A percentile compares a stretch with the other conserved stretches of the same genome.
Evolutionary conservation across 2,329 filamentous ascomycete species (phyloP).

Genomic region (Fusarium sp.): DNA sequence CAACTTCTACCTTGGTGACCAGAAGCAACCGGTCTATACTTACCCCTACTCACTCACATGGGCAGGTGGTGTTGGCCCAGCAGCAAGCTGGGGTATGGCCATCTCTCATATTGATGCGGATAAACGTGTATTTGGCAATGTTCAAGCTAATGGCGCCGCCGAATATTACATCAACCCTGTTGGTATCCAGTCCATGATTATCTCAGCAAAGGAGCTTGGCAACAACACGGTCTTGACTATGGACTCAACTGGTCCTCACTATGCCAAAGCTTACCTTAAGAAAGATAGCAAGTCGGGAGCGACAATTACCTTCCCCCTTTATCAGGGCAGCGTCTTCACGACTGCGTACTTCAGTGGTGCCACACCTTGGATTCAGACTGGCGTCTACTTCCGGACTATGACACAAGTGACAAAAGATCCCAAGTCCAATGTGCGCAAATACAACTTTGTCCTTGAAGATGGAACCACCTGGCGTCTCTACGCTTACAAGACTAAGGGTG

Average conservation of each 20-base stretch:
- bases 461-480: conserved; percentile 85
- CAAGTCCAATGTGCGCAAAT: conserved; percentile 79
- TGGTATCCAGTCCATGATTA: conserved; percentile 81
- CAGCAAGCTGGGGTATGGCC: conserved; percentile 80
- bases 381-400: conserved; percentile 79
- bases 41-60: conserved; percentile 80
- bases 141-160: conserved; percentile 67
- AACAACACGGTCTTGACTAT: conserved; percentile 67
- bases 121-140: conserved; percentile 76
- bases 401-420: conserved; percentile 67
- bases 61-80: conserved; percentile 71
- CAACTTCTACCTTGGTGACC: conserved; percentile 82
- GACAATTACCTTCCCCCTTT: conserved; percentile 80
- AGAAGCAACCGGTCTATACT: conserved; percentile 77
- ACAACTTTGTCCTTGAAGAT: conserved; percentile 78
- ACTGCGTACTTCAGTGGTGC: conserved; percentile 80
- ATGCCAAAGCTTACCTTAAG: conserved; percentile 75
- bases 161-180: conserved; percentile 85
- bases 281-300: conserved; percentile 65
- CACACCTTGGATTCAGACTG: conserved; percentile 79
- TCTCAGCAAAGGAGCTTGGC: conserved; percentile 82
- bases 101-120: conserved; percentile 78
- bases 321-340: conserved; percentile 91
- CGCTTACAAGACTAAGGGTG: conserved; percentile 69
- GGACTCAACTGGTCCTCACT: conserved; percentile 69